Base-by-base conservation (phyloP, 169 alveolate species). In the Theileria luwenshuni region DNA sequence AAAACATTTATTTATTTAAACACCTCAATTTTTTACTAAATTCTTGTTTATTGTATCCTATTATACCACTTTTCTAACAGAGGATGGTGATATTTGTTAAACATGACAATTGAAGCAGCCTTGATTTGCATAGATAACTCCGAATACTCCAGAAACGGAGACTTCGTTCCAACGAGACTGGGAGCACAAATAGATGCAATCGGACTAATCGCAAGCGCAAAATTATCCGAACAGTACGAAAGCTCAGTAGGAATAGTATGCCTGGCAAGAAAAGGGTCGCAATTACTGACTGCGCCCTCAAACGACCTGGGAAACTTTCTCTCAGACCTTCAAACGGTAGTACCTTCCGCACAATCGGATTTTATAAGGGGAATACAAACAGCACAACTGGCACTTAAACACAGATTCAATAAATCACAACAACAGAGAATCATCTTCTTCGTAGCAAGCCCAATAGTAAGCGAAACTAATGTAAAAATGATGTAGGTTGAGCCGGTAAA, bases 331-430 rank as follows among this genome's bases (percentile, higher is more conserved):
- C 87, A 87, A 70, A 87, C 81, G 17, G 89, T 94, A 15, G 88
- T 83, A 65, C 89, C 96, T 54, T 83, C 87, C 42, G 97, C 98
- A 0, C 91, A 95, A 35, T 79, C 93, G 68, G 98, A 96, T 71
- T 72, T 97, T 59, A 62, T 90, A 41, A 92, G 94, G 56, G 95
- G 98, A 30, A 80, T 97, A 32, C 93, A 92, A 63, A 95, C 95
- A 25, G 98, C 98, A 2, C 96, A 94, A 83, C 91, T 98, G 59
- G 98, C 99, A 3, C 85, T 98, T 60, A 98, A 98, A 86, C 99
- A 97, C 89, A 89, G 99, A 69, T 90, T 90, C 43, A 97, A 98
- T 79, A 98, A 96, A 77, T 86, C 93, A 25, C 94, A 95, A 86
- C 92, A 90, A 54, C 97, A 96, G 86, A 92, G 99, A 75, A 97